Percentiles rank a stretch among this genome's conserved stretches.
Conservation (phyloP, 352 stramenopile genomes). For the Globisporangium solare region DNA sequence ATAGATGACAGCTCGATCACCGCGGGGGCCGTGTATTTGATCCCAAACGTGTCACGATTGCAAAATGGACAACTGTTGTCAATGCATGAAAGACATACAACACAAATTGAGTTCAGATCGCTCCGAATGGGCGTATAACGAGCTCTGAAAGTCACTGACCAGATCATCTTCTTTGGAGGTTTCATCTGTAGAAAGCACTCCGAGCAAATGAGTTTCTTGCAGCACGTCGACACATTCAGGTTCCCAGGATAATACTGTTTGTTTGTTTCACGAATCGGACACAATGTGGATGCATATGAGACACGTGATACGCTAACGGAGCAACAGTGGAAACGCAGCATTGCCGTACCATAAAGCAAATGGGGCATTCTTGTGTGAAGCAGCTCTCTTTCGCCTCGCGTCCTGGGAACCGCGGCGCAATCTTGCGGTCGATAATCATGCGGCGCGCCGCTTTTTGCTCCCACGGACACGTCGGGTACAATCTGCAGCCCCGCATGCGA, state of each 20-base stretch:
- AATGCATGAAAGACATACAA: conserved; percentile 3
- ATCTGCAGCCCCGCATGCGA: conserved; percentile 17
- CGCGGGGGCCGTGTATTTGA: conserved; percentile 45
- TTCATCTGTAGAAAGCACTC: conserved; percentile 69
- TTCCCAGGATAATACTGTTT: conserved; percentile 60
- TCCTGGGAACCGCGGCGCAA: conserved; percentile 68
- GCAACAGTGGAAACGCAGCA: not conserved
- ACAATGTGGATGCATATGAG: not conserved
- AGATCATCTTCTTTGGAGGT: conserved; percentile 41
- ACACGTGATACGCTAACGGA: not conserved
- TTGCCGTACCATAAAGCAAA: conserved; percentile 69
- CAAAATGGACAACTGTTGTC: conserved; percentile 70
- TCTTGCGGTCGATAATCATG: conserved; percentile 67
- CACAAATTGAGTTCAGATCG: too few relatives aligned
- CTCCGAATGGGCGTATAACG: too few relatives aligned
- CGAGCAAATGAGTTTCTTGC: conserved; percentile 70
- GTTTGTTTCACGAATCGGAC: too few relatives aligned
- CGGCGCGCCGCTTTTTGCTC: conserved; percentile 54
- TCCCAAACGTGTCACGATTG: conserved; percentile 55
- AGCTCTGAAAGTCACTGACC: conserved; percentile 12
- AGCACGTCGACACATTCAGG: conserved; percentile 56
- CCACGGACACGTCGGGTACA: conserved; percentile 79
- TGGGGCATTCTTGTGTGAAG: conserved; percentile 76
- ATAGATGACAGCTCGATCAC: conserved; percentile 41
- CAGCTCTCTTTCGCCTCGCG: conserved; percentile 51